Base-by-base conservation (phyloP, 164 flowering plant species). In the Warburgia ugandensis region DNA sequence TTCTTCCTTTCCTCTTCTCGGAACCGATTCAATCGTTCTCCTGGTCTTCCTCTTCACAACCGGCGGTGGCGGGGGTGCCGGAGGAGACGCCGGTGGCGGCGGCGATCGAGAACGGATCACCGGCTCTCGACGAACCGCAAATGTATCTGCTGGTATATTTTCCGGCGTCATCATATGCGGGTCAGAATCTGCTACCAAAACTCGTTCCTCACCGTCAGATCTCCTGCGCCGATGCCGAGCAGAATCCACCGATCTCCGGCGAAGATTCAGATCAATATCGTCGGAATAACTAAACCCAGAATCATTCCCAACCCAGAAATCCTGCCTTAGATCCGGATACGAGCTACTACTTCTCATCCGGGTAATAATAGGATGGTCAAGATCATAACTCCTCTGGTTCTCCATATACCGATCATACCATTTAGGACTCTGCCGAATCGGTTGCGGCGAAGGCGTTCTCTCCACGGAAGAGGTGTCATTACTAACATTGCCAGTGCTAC, bases 241-340 rank as follows among this genome's bases (percentile, higher is more conserved):
- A 28, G 29, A 1, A 22, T 27, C 32, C 3, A 50, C 37, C 29
- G 50, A 19, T 25, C 66, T 49, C 21, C 71, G 66, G 36, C 62
- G 65, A 61, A 56, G 62, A 32, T 58, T 52, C 10, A 83, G 56
- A 2, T 74, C 83, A n/a, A 65, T 69, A 53, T 88, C 97, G 45
- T 88, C 91, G 28, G 55, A 81, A 55, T 70, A 77, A 33, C 80
- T 63, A 45, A 49, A 65, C 48, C 66, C 47, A 6, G 55, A 63
- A 17, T 66, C 76, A 3, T 50, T 70, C 7, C 54, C 50, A 29
- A 38, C 75, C 74, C 70, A 65, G 0, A 72, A 57, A 3, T 64
- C 83, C 27, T 72, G 73, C 52, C 83, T 54, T 50, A 79, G 78
- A 71, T 83, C 85, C 2, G 97, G 95, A 47, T 79, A 81, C 5